phyloP scores from a whole-genome alignment of 2,329 filamentous ascomycete genomes.

The Blastomyces emzantsi region DNA sequence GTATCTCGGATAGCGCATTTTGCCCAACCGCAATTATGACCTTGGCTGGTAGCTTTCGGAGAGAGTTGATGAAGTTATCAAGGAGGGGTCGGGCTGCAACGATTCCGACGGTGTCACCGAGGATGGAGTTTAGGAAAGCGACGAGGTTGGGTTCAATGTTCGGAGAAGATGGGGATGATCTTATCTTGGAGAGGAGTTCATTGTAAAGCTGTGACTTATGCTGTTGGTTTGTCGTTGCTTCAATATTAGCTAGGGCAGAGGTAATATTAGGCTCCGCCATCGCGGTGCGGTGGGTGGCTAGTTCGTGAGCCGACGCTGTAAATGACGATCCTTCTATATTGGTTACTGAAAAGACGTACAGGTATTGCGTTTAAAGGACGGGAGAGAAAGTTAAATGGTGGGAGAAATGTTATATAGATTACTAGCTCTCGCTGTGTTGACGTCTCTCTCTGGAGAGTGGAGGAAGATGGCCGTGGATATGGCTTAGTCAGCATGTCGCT shows the following conservation, averaged over 20 bases:
- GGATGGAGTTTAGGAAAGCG: conserved; percentile 59
- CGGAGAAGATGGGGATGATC: conserved; percentile 36
- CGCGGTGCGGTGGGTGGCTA: neutral
- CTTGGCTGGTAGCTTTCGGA: conserved; percentile 47
- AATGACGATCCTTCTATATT: neutral
- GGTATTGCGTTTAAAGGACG: neutral
- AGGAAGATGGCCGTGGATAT: too few species aligned
- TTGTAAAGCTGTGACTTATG: conserved; percentile 50
- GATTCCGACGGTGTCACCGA: conserved; percentile 61
- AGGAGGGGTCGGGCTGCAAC: conserved; percentile 67
- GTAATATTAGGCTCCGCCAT: conserved; percentile 46
- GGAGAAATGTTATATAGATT: neutral
- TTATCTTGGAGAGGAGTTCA: conserved; percentile 48
- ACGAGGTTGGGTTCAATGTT: conserved; percentile 54
- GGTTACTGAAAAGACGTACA: neutral
- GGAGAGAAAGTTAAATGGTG: neutral
- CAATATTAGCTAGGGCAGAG: conserved; percentile 42
- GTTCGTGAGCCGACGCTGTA: neutral
- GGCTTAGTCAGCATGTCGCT: too few species aligned
- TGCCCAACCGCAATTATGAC: conserved; percentile 67
- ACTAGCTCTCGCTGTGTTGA: too few species aligned
- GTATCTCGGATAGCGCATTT: conserved; percentile 60
- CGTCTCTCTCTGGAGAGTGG: too few species aligned
- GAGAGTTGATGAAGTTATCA: conserved; percentile 55
- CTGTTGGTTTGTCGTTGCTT: conserved; percentile 39